Conservation (phyloP, 805 yeast species). For the Starmerella roubikii region DNA sequence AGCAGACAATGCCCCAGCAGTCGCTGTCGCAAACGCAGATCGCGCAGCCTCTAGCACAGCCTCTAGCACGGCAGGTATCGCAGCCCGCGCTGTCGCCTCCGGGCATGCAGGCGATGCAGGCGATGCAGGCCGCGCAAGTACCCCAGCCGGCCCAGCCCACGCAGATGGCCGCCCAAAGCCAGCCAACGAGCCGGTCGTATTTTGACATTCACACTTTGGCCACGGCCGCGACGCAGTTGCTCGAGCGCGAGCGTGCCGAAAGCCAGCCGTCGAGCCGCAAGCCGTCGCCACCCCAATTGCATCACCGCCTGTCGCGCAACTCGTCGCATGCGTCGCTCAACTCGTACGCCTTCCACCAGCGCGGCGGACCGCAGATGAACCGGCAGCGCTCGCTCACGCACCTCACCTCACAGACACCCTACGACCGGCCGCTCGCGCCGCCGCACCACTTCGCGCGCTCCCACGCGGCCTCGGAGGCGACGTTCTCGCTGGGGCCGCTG, state of each 20-base stretch:
- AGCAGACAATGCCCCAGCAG: too few species aligned
- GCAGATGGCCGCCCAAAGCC: too few species aligned
- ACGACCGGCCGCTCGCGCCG: constrained; percentile 19
- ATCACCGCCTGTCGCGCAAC: neutral
- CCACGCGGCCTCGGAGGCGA: constrained; percentile 19
- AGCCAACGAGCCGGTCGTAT: constrained; percentile 13
- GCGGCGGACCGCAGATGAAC: constrained; percentile 9
- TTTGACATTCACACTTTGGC: constrained; percentile 33
- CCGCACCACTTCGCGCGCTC: too few species aligned
- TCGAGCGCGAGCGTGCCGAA: constrained; percentile 27
- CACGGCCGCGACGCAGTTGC: constrained; percentile 33
- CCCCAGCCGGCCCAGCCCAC: constrained; percentile 12
- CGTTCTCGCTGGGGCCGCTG: constrained; percentile 16
- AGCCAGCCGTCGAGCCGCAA: constrained; percentile 1
- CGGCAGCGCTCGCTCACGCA: constrained; percentile 21
- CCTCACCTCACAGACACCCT: constrained; percentile 20
- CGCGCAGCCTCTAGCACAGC: constrained; percentile 2
- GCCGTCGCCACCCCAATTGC: neutral
- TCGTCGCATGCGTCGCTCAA: neutral
- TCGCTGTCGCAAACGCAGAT: neutral
- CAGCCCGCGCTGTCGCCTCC: neutral
- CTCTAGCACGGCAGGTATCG: neutral
- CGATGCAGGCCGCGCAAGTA: neutral
- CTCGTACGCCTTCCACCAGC: neutral
- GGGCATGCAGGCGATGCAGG: too few species aligned